These are phyloP conservation scores for Aegilops sharonensis DNA, from an alignment of 176 grass and related monocot species.

Conservation along the genomic window DNA sequence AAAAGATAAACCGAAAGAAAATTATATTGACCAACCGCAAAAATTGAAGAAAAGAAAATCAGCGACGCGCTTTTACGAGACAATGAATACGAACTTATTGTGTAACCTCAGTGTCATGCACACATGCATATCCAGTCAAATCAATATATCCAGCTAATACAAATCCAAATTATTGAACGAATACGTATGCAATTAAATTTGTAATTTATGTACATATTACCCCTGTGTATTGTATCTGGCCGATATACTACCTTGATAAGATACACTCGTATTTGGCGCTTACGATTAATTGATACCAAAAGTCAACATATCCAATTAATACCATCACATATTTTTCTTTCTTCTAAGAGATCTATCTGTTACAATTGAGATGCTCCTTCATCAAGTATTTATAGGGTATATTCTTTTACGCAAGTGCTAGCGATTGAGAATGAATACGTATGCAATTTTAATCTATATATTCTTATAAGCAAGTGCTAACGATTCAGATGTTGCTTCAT, in stretches of 20 bases:
- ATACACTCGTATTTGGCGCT: too few species aligned
- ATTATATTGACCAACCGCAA: neutral
- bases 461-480: too few species aligned
- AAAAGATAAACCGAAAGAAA: too few species aligned
- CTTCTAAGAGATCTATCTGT: too few species aligned
- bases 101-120: neutral
- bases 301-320: neutral
- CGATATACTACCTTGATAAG: neutral
- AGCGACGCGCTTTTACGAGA: too few species aligned
- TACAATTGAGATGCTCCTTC: too few species aligned
- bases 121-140: neutral
- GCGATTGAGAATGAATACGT: neutral
- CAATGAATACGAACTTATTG: neutral
- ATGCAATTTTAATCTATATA: too few species aligned
- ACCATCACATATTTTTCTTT: neutral
- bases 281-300: too few species aligned
- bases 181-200: neutral
- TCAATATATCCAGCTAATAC: neutral
- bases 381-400: too few species aligned
- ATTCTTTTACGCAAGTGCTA: too few species aligned
- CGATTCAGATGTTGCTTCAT: too few species aligned
- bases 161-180: neutral
- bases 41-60: neutral
- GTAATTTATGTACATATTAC: neutral
- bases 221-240: neutral